Evolutionary conservation across 1,284 basidiomycete species (phyloP).

Genomic region (Coniophora puteana): DNA sequence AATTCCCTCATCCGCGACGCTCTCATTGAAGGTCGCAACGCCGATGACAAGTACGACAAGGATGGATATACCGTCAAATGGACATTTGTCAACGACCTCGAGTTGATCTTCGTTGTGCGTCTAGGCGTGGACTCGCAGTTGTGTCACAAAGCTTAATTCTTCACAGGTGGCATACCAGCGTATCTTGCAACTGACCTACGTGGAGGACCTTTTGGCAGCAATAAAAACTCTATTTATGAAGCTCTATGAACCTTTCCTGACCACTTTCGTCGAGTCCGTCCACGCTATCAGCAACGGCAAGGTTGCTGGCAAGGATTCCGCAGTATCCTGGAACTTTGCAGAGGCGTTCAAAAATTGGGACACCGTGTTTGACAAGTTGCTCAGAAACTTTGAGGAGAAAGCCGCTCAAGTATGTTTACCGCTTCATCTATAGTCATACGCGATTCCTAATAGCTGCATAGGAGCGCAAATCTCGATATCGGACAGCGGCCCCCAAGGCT

Average conservation of each 20-base stretch:
- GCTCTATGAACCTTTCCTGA: constrained; percentile 79
- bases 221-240: constrained; percentile 85
- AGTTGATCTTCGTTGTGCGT: constrained; percentile 91
- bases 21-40: constrained; percentile 79
- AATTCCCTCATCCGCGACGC: constrained; percentile 89
- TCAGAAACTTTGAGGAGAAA: constrained; percentile 74
- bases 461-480: constrained; percentile 67
- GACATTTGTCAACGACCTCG: constrained; percentile 90
- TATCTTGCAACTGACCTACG: constrained; percentile 92
- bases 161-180: constrained; percentile 94
- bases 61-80: constrained; percentile 91
- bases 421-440: background rate
- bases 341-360: constrained; percentile 83
- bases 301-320: constrained; percentile 32
- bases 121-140: background rate
- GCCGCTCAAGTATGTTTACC: constrained; percentile 54
- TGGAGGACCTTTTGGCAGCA: constrained; percentile 81
- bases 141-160: constrained; percentile 3
- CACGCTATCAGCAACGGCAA: constrained; percentile 54
- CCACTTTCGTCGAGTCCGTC: constrained; percentile 78
- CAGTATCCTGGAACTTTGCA: constrained; percentile 61
- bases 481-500: constrained; percentile 37
- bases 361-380: constrained; percentile 70
- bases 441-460: constrained; percentile 22
- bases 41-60: constrained; percentile 83